These are phyloP conservation scores for Nepenthes mirabilis DNA, from an alignment of 148 eudicot genomes.

Conservation along the genomic window DNA sequence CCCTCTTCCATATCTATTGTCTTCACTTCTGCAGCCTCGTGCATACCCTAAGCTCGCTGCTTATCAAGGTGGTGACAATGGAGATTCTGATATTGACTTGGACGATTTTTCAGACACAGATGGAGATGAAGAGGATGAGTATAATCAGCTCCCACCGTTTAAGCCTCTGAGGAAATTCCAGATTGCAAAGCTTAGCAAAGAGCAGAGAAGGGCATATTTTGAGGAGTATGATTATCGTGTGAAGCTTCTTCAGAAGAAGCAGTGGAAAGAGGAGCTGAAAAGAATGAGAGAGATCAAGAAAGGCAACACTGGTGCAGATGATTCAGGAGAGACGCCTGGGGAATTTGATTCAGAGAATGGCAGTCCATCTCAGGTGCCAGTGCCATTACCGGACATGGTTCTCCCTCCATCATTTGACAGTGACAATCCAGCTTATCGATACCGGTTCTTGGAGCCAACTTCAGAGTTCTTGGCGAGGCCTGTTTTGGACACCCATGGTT, in stretches of 20 bases:
- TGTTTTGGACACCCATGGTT: constrained; percentile 84
- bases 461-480: constrained; percentile 89
- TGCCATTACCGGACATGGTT: constrained; percentile 92
- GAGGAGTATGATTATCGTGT: constrained; percentile 92
- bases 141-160: constrained; percentile 94
- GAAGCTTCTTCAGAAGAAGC: constrained; percentile 91
- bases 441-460: constrained; percentile 84
- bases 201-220: constrained; percentile 79
- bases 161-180: constrained; percentile 78
- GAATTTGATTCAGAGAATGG: constrained; percentile 50
- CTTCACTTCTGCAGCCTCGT: constrained; percentile 81
- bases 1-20: constrained; percentile 77
- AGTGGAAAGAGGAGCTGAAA: constrained; percentile 82
- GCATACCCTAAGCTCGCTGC: constrained; percentile 81
- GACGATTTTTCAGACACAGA: constrained; percentile 78
- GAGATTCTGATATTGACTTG: constrained; percentile 77
- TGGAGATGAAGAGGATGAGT: constrained; percentile 78
- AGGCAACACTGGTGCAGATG: constrained; percentile 31
- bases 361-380: constrained; percentile 70
- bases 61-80: constrained; percentile 70
- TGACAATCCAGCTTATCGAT: constrained; percentile 78
- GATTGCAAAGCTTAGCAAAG: constrained; percentile 56
- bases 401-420: constrained; percentile 89
- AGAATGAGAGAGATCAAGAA: constrained; percentile 75
- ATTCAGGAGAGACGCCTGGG: constrained; percentile 32